Percentiles rank a stretch among this genome's conserved stretches.
phyloP scores from a whole-genome alignment of 1,139 yeast genomes.

The Scheffersomyces insectosa region DNA sequence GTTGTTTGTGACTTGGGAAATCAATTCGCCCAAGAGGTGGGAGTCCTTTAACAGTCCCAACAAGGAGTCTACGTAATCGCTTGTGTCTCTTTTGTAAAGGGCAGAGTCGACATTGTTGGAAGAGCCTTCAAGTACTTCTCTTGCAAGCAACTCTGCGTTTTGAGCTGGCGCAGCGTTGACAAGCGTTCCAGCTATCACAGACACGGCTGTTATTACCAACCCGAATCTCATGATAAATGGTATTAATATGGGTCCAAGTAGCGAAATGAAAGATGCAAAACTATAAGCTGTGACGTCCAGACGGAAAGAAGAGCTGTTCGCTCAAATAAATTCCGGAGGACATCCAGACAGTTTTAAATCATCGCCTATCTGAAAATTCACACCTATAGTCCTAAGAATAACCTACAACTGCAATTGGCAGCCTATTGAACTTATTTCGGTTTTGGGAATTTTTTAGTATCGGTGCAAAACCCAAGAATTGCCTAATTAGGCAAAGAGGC shows the following conservation, averaged over 20 bases:
- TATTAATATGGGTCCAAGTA: background rate
- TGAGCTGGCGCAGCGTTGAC: constrained; percentile 4
- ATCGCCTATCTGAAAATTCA: too few relatives aligned
- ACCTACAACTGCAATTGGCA: constrained; percentile 2
- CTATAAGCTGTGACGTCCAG: constrained; percentile 3
- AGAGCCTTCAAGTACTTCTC: constrained; percentile 1
- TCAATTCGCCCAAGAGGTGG: constrained; percentile 17
- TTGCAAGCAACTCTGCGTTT: background rate
- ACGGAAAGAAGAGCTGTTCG: background rate
- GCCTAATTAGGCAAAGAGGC: constrained; percentile 14
- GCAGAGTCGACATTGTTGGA: constrained; percentile 6
- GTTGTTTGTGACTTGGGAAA: constrained; percentile 16
- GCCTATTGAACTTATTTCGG: constrained; percentile 10
- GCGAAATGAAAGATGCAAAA: background rate
- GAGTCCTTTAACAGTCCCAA: constrained; percentile 14
- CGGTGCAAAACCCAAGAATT: constrained; percentile 6
- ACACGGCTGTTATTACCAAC: constrained; percentile 1
- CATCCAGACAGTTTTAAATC: too few relatives aligned
- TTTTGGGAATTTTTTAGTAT: constrained; percentile 5
- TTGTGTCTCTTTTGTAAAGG: constrained; percentile 10
- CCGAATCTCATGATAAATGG: constrained; percentile 1
- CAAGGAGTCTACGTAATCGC: constrained; percentile 14
- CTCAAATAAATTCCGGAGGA: too few relatives aligned
- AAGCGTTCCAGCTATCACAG: constrained; percentile 1
- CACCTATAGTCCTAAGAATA: background rate